Conservation (phyloP, 1,284 basidiomycete species). For the Microbotryum violaceum region DNA sequence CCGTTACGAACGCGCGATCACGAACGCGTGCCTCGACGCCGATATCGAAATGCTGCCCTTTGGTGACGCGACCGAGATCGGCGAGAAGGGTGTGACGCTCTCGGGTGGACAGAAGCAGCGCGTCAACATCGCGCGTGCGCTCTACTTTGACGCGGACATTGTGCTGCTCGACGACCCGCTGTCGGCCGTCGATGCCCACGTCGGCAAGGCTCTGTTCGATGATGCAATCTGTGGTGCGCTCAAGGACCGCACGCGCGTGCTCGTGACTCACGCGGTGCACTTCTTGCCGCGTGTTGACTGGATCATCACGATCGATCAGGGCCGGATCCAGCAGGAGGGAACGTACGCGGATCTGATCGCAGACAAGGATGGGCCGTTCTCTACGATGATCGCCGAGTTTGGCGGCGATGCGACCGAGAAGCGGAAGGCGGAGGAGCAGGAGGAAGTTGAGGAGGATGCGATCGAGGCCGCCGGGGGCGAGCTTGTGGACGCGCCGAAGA, state of each 20-base stretch:
- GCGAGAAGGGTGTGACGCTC: constrained; percentile 55
- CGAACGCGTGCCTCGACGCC: constrained; percentile 63
- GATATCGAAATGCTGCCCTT: constrained; percentile 57
- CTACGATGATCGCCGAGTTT: constrained; percentile 60
- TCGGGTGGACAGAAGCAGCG: constrained; percentile 61
- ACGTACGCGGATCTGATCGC: constrained; percentile 62
- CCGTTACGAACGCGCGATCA: constrained; percentile 68
- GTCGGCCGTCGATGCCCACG: constrained; percentile 53
- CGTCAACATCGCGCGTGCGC: constrained; percentile 70
- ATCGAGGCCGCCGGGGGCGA: constrained; percentile 35
- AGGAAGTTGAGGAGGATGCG: constrained; percentile 41
- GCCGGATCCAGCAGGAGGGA: constrained; percentile 58
- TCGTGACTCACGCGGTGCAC: constrained; percentile 75
- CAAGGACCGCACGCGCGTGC: constrained; percentile 68
- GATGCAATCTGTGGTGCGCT: constrained; percentile 65
- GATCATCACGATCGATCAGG: constrained; percentile 67
- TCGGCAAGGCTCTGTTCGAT: constrained; percentile 76
- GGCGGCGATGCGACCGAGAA: constrained; percentile 50
- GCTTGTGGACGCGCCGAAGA: constrained; percentile 37
- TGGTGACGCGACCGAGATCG: constrained; percentile 56
- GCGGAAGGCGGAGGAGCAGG: constrained; percentile 46
- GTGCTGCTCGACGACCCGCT: constrained; percentile 49
- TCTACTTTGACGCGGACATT: constrained; percentile 51
- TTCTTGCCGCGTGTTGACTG: constrained; percentile 62
- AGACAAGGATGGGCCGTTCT: constrained; percentile 57